Percentiles rank a stretch among this genome's conserved stretches.
Evolutionary conservation across 306 rosid species (phyloP).

Genomic region (Begonia masoniana): DNA sequence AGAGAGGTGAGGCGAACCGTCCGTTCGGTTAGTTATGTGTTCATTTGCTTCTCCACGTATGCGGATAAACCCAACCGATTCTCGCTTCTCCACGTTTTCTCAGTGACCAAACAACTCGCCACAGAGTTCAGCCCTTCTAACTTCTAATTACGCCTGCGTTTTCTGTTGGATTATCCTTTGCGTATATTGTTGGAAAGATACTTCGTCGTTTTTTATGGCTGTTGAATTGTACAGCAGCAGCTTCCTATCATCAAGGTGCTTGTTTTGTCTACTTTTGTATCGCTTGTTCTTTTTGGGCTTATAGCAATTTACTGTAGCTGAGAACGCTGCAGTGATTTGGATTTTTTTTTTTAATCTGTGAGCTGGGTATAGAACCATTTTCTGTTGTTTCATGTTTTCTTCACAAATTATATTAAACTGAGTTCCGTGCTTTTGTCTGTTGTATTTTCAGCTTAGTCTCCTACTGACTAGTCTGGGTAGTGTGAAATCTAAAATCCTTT

Average conservation of each 20-base stretch:
- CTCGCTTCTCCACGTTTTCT: conserved; percentile 21
- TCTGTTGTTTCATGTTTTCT: no score
- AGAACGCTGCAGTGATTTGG: no score
- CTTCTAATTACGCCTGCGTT: no score
- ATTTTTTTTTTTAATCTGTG: no score
- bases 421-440: no score
- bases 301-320: background rate
- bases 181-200: background rate
- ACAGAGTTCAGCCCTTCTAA: background rate
- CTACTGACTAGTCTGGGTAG: no score
- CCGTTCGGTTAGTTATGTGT: conserved; percentile 12
- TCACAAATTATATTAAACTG: no score
- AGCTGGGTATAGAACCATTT: no score
- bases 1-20: no score
- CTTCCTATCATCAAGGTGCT: conserved; percentile 51
- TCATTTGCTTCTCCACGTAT: conserved; percentile 30
- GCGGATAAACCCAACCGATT: conserved; percentile 15
- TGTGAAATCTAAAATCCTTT: no score
- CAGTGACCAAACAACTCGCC: background rate
- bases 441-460: no score
- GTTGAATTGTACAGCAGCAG: conserved; percentile 35
- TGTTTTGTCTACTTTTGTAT: background rate
- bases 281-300: conserved; percentile 1
- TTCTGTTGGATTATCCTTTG: background rate
- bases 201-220: conserved; percentile 30